These are phyloP conservation scores for Pascua sp. DNA, from an alignment of 1,284 basidiomycete species.

Conservation along the genomic window DNA sequence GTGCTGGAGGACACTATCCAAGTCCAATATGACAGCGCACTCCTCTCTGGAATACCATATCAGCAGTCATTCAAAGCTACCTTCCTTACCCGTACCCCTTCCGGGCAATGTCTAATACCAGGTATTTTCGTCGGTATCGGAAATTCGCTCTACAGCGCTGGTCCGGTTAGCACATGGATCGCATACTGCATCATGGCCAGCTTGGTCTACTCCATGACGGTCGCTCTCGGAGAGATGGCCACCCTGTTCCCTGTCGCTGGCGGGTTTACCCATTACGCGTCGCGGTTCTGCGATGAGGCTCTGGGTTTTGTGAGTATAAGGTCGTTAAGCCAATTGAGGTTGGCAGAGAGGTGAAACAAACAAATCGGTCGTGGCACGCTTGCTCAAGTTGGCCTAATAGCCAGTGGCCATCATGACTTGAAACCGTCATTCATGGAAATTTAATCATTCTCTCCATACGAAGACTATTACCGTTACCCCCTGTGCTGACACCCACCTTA, in stretches of 20 bases:
- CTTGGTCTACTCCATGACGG: conserved; percentile 48
- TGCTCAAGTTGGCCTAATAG: too few relatives aligned
- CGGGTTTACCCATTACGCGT: conserved; percentile 45
- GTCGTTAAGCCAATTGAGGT: too few relatives aligned
- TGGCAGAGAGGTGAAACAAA: too few relatives aligned
- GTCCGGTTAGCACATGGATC: conserved; percentile 51
- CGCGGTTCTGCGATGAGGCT: conserved; percentile 55
- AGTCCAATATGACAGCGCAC: too few relatives aligned
- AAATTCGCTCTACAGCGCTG: conserved; percentile 50
- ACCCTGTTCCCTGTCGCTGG: conserved; percentile 47
- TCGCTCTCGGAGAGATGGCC: conserved; percentile 51
- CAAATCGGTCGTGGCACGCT: too few relatives aligned
- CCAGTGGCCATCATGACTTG: conserved; percentile 9
- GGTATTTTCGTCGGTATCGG: conserved; percentile 55
- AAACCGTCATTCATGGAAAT: too few relatives aligned
- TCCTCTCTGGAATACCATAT: too few relatives aligned
- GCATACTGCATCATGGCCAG: conserved; percentile 46
- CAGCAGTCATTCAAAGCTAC: too few relatives aligned
- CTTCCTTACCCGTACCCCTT: too few relatives aligned
- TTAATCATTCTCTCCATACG: too few relatives aligned
- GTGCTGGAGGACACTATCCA: too few relatives aligned
- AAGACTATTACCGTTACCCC: background rate
- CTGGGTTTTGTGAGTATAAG: conserved; percentile 48
- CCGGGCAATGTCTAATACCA: conserved; percentile 6
- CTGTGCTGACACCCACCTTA: background rate